Conservation (phyloP, 116 monocot species). For the Phalaenopsis hybrid region DNA sequence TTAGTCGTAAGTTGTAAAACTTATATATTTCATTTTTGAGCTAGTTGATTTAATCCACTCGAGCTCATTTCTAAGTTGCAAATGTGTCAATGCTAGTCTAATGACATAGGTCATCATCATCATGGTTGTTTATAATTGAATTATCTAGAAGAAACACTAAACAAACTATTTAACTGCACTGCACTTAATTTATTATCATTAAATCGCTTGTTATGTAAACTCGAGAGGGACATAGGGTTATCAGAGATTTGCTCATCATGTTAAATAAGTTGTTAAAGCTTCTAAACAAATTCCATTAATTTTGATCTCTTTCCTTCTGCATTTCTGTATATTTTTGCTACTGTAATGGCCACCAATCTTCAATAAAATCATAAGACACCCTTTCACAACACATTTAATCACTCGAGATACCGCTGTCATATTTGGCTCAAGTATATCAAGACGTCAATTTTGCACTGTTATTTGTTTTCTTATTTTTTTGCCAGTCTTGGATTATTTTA, state of each 20-base stretch:
- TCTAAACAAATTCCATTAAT: background rate
- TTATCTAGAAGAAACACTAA: background rate
- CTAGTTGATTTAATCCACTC: slow-evolving; percentile 3
- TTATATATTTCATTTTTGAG: background rate
- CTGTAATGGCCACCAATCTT: background rate
- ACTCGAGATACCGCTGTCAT: background rate
- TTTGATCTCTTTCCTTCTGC: background rate
- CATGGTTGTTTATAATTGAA: background rate
- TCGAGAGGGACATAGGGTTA: background rate
- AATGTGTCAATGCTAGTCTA: background rate
- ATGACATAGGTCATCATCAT: background rate
- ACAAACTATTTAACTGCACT: background rate
- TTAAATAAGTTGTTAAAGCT: background rate
- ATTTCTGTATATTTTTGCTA: background rate
- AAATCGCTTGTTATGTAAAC: background rate
- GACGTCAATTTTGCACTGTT: background rate
- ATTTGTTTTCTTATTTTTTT: background rate
- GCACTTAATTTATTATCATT: background rate
- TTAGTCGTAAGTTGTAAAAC: background rate
- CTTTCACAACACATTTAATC: background rate
- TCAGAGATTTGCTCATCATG: background rate
- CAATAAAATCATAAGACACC: background rate
- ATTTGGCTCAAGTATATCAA: background rate
- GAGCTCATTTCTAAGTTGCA: background rate
- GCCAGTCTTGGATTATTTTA: background rate